phyloP scores from a whole-genome alignment of 805 yeast species.

The Starmera dryadoides region DNA sequence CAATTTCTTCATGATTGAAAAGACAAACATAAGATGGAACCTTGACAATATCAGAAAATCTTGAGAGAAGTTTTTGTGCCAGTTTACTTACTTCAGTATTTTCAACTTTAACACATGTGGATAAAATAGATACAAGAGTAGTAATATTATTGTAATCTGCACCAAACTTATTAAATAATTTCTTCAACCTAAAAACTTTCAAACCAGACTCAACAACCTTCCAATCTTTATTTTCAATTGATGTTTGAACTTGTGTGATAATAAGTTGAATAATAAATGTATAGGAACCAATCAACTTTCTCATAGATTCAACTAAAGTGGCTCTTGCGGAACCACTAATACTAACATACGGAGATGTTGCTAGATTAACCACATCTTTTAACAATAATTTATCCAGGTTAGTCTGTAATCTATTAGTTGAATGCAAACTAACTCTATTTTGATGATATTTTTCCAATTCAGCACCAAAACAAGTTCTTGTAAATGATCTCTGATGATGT shows the following conservation, averaged over 20 bases:
- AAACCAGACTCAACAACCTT: constrained; percentile 61
- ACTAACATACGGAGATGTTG: constrained; percentile 64
- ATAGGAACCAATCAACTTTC: constrained; percentile 62
- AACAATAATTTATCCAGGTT: constrained; percentile 56
- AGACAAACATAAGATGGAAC: constrained; percentile 50
- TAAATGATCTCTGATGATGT: constrained; percentile 59
- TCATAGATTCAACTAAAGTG: constrained; percentile 60
- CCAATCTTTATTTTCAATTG: constrained; percentile 40
- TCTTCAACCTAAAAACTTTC: constrained; percentile 45
- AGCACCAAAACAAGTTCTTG: constrained; percentile 72
- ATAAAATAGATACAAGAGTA: constrained; percentile 39
- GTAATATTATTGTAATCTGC: constrained; percentile 49
- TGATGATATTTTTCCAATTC: constrained; percentile 69
- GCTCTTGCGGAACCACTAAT: constrained; percentile 66
- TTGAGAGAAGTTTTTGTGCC: constrained; percentile 45
- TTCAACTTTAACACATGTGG: constrained; percentile 49
- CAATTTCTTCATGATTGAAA: constrained; percentile 31
- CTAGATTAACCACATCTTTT: constrained; percentile 53
- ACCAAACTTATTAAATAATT: constrained; percentile 50
- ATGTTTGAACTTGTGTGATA: constrained; percentile 40
- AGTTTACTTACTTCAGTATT: constrained; percentile 44
- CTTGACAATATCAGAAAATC: constrained; percentile 31
- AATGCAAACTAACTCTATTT: constrained; percentile 62
- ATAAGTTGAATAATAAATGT: constrained; percentile 43
- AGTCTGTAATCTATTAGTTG: constrained; percentile 67